Conservation (phyloP, 306 rosid species). For the Canavalia gladiata region DNA sequence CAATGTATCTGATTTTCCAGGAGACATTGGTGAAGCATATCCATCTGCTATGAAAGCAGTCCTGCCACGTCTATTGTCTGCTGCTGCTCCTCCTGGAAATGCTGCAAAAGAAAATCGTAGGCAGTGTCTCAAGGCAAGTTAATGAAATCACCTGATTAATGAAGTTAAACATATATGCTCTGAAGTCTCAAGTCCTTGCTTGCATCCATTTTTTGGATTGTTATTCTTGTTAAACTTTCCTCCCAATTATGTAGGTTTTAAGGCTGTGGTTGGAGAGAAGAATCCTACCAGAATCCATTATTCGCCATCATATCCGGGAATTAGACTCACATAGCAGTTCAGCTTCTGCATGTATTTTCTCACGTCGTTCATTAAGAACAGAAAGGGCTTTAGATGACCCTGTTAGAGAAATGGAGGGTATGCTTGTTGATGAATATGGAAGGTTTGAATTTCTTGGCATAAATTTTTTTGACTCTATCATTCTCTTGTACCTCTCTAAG, state of each 20-base stretch:
- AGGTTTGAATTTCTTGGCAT: slow-evolving; percentile 70
- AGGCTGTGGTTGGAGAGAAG: slow-evolving; percentile 91
- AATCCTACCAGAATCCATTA: slow-evolving; percentile 76
- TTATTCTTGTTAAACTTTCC: slow-evolving; percentile 41
- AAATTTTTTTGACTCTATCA: slow-evolving; percentile 3
- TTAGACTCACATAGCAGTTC: slow-evolving; percentile 62
- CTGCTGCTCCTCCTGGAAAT: slow-evolving; percentile 93
- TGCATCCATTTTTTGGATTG: slow-evolving; percentile 25
- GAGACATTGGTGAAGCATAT: slow-evolving; percentile 76
- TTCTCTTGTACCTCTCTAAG: slow-evolving; percentile 9
- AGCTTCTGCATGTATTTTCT: slow-evolving; percentile 71
- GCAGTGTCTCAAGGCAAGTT: slow-evolving; percentile 96
- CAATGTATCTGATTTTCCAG: slow-evolving; percentile 54
- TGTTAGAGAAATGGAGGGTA: slow-evolving; percentile 97
- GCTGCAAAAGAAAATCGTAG: slow-evolving; percentile 83
- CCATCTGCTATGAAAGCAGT: slow-evolving; percentile 78
- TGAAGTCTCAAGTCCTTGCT: slow-evolving; percentile 1
- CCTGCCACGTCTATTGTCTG: slow-evolving; percentile 84
- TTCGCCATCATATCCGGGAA: slow-evolving; percentile 87
- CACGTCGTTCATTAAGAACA: slow-evolving; percentile 89
- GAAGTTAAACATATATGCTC: slow-evolving; percentile 25
- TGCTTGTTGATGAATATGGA: slow-evolving; percentile 99
- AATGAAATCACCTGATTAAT: slow-evolving; percentile 20
- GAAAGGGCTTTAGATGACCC: slow-evolving; percentile 97
- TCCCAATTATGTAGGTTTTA: slow-evolving; percentile 69